Conservation (phyloP, 2,329 filamentous ascomycete genomes). For the Cytospora paraplurivora region DNA sequence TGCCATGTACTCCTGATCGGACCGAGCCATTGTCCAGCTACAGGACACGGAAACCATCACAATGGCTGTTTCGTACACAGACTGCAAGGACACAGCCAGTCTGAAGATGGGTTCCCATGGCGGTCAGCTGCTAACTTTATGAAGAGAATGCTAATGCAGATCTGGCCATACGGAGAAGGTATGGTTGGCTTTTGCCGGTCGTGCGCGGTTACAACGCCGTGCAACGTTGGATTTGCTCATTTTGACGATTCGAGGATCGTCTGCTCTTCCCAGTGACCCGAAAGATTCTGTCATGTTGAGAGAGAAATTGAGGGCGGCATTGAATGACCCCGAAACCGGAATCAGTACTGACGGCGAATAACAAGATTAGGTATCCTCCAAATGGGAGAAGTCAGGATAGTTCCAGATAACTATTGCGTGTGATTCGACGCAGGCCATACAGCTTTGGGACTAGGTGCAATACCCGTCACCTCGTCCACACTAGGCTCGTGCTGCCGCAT, state of each 20-base stretch:
- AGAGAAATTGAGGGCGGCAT: background rate
- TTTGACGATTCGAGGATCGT: conserved; percentile 2
- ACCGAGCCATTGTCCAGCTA: background rate
- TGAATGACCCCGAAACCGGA: background rate
- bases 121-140: background rate
- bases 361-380: background rate
- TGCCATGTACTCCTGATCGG: too few species aligned
- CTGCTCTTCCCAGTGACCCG: background rate
- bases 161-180: background rate
- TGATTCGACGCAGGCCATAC: background rate
- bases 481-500: conserved; percentile 3
- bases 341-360: background rate
- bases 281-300: background rate
- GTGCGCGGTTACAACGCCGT: conserved; percentile 1
- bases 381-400: background rate
- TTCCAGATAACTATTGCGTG: background rate
- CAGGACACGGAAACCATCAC: background rate
- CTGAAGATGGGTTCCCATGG: background rate
- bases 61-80: background rate
- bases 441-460: conserved; percentile 6
- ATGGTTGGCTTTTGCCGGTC: conserved; percentile 3
- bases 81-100: background rate
- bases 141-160: background rate
- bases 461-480: background rate
- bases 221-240: conserved; percentile 6